Evolutionary conservation across 1,284 basidiomycete species (phyloP).

Genomic region (Irpex sp.): DNA sequence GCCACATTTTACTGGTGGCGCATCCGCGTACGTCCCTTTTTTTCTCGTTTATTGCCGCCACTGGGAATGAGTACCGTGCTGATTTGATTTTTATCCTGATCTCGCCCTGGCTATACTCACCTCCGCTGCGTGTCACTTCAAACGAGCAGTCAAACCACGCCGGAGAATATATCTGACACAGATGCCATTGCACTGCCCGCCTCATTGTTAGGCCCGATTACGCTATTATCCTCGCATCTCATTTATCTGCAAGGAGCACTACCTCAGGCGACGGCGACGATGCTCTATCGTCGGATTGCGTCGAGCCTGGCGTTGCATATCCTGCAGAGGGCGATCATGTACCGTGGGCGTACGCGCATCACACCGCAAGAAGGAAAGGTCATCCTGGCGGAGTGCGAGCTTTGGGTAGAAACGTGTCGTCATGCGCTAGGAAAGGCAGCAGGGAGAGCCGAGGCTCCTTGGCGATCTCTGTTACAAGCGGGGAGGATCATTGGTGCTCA

Average conservation of each 20-base stretch:
- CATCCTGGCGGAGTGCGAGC: constrained; percentile 62
- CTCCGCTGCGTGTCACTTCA: too few relatives aligned
- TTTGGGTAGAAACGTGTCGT: constrained; percentile 75
- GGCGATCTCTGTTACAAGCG: constrained; percentile 65
- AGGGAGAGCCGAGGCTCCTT: constrained; percentile 48
- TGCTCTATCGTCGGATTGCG: constrained; percentile 67
- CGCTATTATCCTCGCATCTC: constrained; percentile 70
- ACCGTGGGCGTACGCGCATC: constrained; percentile 62
- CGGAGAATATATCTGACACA: constrained; percentile 3
- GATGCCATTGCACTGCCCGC: constrained; percentile 54
- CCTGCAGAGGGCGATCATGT: constrained; percentile 74
- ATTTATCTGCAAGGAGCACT: constrained; percentile 56
- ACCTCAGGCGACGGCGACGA: constrained; percentile 46
- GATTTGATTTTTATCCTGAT: neutral
- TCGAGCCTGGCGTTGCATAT: constrained; percentile 68
- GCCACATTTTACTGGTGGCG: constrained; percentile 39
- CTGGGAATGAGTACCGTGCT: neutral
- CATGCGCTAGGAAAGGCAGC: constrained; percentile 38
- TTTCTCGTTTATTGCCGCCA: neutral
- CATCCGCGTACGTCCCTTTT: constrained; percentile 12
- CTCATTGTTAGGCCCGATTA: constrained; percentile 64
- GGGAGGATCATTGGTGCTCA: constrained; percentile 60
- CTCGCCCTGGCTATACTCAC: neutral
- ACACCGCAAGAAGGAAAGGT: constrained; percentile 46
- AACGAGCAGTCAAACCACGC: constrained; percentile 20